These are phyloP conservation scores for Boletus barrowsii DNA, from an alignment of 768 basidiomycete genomes.

Conservation along the genomic window DNA sequence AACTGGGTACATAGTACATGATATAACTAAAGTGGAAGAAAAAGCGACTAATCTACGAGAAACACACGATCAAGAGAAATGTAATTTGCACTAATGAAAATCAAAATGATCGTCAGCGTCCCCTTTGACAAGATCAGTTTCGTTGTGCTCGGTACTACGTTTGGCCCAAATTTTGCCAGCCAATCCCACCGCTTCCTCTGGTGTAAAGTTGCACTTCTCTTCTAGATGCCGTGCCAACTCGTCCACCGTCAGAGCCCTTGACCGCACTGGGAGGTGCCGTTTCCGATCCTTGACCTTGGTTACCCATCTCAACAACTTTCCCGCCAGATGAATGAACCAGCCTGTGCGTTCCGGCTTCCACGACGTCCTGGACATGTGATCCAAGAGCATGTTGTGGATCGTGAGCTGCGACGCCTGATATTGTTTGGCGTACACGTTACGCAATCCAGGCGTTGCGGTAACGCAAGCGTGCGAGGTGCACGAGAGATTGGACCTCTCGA, in stretches of 20 bases:
- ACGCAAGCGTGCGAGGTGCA: conserved; percentile 39
- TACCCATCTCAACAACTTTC: conserved; percentile 20
- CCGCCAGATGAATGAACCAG: conserved; percentile 24
- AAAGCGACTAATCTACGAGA: too few species aligned
- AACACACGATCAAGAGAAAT: too few species aligned
- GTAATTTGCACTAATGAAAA: background rate
- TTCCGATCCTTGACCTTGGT: conserved; percentile 5
- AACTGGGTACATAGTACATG: too few species aligned
- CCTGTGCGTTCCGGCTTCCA: conserved; percentile 19
- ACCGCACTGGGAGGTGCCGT: background rate
- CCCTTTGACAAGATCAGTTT: conserved; percentile 7
- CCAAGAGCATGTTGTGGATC: conserved; percentile 20
- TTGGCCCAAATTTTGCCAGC: conserved; percentile 19
- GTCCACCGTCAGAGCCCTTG: conserved; percentile 9
- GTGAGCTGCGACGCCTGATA: conserved; percentile 32
- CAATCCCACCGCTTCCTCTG: conserved; percentile 13
- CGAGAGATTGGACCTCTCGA: conserved; percentile 16
- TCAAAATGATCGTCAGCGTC: background rate
- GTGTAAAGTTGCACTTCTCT: conserved; percentile 11
- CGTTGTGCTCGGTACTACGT: conserved; percentile 7
- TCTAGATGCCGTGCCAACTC: conserved; percentile 17
- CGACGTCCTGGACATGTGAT: conserved; percentile 14
- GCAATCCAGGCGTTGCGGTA: conserved; percentile 30
- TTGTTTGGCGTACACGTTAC: conserved; percentile 19
- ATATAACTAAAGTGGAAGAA: too few species aligned